Percentiles rank a stretch among this genome's conserved stretches.
Conservation (phyloP, 805 yeast genomes). For the Ascoidea rubescens region DNA sequence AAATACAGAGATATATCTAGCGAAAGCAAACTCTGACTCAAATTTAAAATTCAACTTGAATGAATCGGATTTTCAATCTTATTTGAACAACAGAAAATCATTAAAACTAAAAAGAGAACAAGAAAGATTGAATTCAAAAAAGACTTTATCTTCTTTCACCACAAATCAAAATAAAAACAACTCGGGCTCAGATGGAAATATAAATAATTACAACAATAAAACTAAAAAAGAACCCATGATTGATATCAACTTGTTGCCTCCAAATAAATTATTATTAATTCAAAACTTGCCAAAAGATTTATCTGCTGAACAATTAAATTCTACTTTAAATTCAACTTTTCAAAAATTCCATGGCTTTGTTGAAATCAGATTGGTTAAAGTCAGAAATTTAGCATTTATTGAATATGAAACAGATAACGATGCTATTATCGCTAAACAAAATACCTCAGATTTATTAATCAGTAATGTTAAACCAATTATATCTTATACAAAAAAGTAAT, state of each 20-base stretch:
- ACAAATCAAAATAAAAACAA: slow-evolving; percentile 7
- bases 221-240: slow-evolving; percentile 8
- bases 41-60: slow-evolving; percentile 10
- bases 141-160: slow-evolving; percentile 2
- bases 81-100: slow-evolving; percentile 7
- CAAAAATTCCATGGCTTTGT: slow-evolving; percentile 41
- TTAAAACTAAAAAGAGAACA: slow-evolving; percentile 9
- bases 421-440: slow-evolving; percentile 30
- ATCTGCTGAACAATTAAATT: slow-evolving; percentile 24
- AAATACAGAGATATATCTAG: slow-evolving; percentile 7
- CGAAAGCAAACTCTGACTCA: slow-evolving; percentile 15
- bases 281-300: slow-evolving; percentile 44
- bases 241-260: slow-evolving; percentile 29
- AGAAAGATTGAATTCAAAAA: slow-evolving; percentile 9
- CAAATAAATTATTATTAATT: slow-evolving; percentile 54
- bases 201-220: slow-evolving; percentile 12
- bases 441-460: slow-evolving; percentile 11
- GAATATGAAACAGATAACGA: slow-evolving; percentile 49
- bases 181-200: too few relatives aligned
- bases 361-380: slow-evolving; percentile 51
- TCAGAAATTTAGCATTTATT: slow-evolving; percentile 63
- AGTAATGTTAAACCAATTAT: not conserved
- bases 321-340: slow-evolving; percentile 22
- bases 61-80: slow-evolving; percentile 8
- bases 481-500: not conserved